Percentiles rank a stretch among this genome's conserved stretches.
Conservation (phyloP, 139 green algal species). For the Raphidocelis subcapitata region DNA sequence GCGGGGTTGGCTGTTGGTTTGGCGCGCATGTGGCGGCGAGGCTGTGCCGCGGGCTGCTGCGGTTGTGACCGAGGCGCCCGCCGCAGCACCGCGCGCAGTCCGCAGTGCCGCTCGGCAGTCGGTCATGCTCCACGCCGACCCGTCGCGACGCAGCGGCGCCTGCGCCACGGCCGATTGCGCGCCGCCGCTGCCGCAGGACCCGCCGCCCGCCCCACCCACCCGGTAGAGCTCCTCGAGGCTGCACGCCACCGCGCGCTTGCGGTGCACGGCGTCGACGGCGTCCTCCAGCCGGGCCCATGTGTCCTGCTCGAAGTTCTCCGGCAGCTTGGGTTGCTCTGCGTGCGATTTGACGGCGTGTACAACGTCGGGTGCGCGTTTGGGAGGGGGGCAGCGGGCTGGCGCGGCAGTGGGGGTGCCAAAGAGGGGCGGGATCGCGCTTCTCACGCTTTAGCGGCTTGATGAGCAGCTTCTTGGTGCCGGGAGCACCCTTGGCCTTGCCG, state of each 20-base stretch:
- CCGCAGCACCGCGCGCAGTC: too few species aligned
- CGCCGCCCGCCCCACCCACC: conserved; percentile 39
- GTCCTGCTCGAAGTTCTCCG: conserved; percentile 81
- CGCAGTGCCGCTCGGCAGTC: neutral
- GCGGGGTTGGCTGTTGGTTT: too few species aligned
- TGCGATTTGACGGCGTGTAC: neutral
- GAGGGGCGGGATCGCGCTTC: neutral
- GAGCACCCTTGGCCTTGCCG: conserved; percentile 19
- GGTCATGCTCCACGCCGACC: neutral
- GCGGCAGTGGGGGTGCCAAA: neutral
- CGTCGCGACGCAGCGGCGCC: neutral
- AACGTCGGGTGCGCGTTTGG: neutral
- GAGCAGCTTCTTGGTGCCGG: conserved; percentile 59
- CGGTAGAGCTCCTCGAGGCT: conserved; percentile 94
- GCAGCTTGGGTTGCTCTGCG: conserved; percentile 83
- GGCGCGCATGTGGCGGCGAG: too few species aligned
- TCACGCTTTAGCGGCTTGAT: conserved; percentile 79
- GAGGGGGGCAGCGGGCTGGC: neutral
- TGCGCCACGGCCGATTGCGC: neutral
- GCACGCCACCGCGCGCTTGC: conserved; percentile 64
- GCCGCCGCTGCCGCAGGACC: neutral
- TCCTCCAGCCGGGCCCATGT: conserved; percentile 85
- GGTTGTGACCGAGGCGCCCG: too few species aligned
- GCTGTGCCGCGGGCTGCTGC: too few species aligned
- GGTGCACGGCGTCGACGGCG: conserved; percentile 84